phyloP scores from a whole-genome alignment of 2,329 filamentous ascomycete species.

The Whalleya microplaca region DNA sequence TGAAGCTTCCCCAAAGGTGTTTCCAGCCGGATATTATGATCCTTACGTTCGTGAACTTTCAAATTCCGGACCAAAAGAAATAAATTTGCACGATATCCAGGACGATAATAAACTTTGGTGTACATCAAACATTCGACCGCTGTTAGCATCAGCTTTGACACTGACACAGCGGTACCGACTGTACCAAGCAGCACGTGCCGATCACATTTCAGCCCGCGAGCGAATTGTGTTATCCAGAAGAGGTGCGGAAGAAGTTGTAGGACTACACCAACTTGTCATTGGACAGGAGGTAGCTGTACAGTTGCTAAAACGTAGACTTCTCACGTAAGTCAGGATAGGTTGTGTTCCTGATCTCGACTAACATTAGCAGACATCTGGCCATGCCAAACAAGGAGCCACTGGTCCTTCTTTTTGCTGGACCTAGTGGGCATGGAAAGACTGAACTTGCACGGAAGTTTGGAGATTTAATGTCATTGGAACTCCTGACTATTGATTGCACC shows the following conservation, averaged over 20 bases:
- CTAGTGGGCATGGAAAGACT: slow-evolving; percentile 54
- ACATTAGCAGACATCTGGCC: slow-evolving; percentile 35
- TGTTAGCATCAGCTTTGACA: slow-evolving; percentile 9
- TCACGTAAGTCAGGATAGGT: slow-evolving; percentile 12
- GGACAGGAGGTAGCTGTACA: slow-evolving; percentile 20
- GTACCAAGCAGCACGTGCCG: slow-evolving; percentile 10
- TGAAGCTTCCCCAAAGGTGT: slow-evolving; percentile 6
- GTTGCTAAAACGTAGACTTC: slow-evolving; percentile 15
- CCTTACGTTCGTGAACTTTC: slow-evolving; percentile 21
- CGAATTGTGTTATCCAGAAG: slow-evolving; percentile 10
- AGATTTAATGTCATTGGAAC: slow-evolving; percentile 42
- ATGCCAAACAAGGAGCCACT: slow-evolving; percentile 37
- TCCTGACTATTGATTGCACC: slow-evolving; percentile 46
- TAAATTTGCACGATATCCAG: slow-evolving; percentile 7
- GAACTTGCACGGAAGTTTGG: slow-evolving; percentile 49
- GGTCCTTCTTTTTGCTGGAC: slow-evolving; percentile 48
- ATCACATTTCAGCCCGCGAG: slow-evolving; percentile 14
- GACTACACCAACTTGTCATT: slow-evolving; percentile 23
- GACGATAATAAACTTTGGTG: slow-evolving; percentile 24
- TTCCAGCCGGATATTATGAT: slow-evolving; percentile 22
- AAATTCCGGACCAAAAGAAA: slow-evolving; percentile 8
- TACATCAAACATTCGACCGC: slow-evolving; percentile 6
- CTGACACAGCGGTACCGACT: slow-evolving; percentile 21
- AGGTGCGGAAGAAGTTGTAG: slow-evolving; percentile 15
- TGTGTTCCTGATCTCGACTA: neutral